A percentile compares a stretch with the other conserved stretches of the same genome.
phyloP scores from a whole-genome alignment of 1,139 yeast genomes.

The Lodderomyces oxycetoniae region DNA sequence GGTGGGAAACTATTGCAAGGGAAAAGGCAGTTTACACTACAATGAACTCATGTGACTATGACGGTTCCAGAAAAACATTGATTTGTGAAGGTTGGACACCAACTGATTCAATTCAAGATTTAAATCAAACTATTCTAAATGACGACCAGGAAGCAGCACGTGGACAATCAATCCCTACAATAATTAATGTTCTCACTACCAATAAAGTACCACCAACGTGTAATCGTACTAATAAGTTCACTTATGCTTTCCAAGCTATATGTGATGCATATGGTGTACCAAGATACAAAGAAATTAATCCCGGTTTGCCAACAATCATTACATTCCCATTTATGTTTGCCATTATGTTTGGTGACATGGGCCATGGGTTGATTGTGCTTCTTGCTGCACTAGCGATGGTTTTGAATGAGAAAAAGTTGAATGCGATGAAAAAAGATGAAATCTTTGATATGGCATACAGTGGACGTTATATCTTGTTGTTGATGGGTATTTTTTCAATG shows the following conservation, averaged over 20 bases:
- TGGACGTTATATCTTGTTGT: conserved; percentile 66
- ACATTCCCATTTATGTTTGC: conserved; percentile 88
- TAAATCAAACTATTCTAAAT: conserved; percentile 31
- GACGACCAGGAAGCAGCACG: too few species aligned
- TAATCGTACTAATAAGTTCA: conserved; percentile 72
- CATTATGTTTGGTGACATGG: conserved; percentile 83
- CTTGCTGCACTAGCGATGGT: conserved; percentile 59
- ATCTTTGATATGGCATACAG: conserved; percentile 77
- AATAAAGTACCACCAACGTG: conserved; percentile 73
- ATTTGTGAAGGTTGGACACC: conserved; percentile 84
- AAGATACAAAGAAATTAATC: conserved; percentile 71
- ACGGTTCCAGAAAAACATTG: conserved; percentile 57
- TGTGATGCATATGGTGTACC: conserved; percentile 82
- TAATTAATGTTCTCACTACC: conserved; percentile 60
- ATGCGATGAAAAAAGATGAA: conserved; percentile 64
- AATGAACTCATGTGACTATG: conserved; percentile 65
- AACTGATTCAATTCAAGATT: conserved; percentile 45
- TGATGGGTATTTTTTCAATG: conserved; percentile 77
- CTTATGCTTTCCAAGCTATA: conserved; percentile 70
- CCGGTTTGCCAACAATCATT: conserved; percentile 73
- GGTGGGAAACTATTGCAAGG: conserved; percentile 66
- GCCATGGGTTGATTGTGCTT: conserved; percentile 68
- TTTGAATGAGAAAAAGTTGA: conserved; percentile 54
- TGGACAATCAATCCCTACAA: conserved; percentile 59
- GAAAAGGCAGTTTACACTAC: conserved; percentile 68